Conservation (phyloP, 2,329 filamentous ascomycete species). For the Clonostachys solani region DNA sequence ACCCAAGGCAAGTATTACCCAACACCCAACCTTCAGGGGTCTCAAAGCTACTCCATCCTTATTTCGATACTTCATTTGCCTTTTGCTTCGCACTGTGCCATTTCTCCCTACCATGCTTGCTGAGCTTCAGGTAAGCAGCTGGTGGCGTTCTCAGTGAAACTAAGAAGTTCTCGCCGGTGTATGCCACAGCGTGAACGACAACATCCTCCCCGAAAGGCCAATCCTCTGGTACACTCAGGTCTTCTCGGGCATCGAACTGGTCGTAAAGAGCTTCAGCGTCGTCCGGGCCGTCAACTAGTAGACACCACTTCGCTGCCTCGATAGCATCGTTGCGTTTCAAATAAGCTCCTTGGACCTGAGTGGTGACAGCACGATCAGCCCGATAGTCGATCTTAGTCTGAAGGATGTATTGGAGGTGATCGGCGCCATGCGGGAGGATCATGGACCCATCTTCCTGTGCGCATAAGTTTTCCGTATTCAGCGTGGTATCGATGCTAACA, state of each 20-base stretch:
- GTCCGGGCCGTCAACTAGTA: conserved; percentile 18
- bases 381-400: conserved; percentile 35
- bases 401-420: conserved; percentile 32
- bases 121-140: neutral
- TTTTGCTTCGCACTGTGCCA: no score
- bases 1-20: no score
- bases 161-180: conserved; percentile 32
- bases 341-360: conserved; percentile 32
- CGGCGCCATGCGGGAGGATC: conserved; percentile 14
- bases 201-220: conserved; percentile 41
- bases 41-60: no score
- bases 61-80: no score
- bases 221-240: conserved; percentile 5
- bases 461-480: no score
- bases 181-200: conserved; percentile 33
- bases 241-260: conserved; percentile 26
- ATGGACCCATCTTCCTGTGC: conserved; percentile 12
- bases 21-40: no score
- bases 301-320: conserved; percentile 21
- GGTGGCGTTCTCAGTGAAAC: conserved; percentile 25
- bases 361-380: conserved; percentile 19
- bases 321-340: conserved; percentile 21
- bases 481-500: conserved; percentile 27
- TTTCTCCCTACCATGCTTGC: no score
- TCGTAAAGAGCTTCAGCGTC: conserved; percentile 18